phyloP scores from a whole-genome alignment of 2,329 filamentous ascomycete species.

The Fusarium irregulare region DNA sequence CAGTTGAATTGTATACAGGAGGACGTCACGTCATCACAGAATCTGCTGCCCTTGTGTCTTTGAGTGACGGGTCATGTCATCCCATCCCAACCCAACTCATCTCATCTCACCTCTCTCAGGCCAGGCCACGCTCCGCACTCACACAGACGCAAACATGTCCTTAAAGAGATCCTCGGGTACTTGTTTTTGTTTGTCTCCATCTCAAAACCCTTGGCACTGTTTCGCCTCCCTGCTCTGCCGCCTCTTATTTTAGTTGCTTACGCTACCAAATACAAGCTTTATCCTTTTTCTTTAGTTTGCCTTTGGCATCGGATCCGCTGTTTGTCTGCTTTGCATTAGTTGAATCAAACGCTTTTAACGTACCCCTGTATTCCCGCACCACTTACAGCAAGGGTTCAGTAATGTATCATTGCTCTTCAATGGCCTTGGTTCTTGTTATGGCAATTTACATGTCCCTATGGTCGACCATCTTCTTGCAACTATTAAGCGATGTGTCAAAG shows the following conservation, averaged over 20 bases:
- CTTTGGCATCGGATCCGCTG: constrained; percentile 30
- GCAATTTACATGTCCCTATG: neutral
- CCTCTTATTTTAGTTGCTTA: neutral
- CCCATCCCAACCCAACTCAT: constrained; percentile 28
- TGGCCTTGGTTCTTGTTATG: neutral
- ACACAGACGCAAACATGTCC: constrained; percentile 40
- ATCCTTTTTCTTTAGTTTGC: neutral
- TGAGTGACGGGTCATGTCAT: constrained; percentile 31
- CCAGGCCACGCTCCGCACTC: constrained; percentile 31
- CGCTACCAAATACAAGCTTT: neutral
- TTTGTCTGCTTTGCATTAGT: constrained; percentile 13
- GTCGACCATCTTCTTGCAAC: neutral
- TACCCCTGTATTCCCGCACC: constrained; percentile 14
- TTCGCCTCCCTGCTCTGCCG: constrained; percentile 1
- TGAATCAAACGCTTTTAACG: constrained; percentile 1
- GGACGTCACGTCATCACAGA: neutral
- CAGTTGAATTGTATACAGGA: constrained; percentile 29
- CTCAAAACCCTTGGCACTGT: neutral
- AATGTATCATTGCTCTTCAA: neutral
- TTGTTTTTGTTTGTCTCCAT: constrained; percentile 27
- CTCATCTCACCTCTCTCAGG: constrained; percentile 27
- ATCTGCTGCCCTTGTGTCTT: constrained; percentile 16
- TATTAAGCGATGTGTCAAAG: neutral
- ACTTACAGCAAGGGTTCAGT: neutral
- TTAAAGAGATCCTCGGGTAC: constrained; percentile 11